Evolutionary conservation across 768 basidiomycete genomes (phyloP).

Genomic region (Cytidiella melzeri): DNA sequence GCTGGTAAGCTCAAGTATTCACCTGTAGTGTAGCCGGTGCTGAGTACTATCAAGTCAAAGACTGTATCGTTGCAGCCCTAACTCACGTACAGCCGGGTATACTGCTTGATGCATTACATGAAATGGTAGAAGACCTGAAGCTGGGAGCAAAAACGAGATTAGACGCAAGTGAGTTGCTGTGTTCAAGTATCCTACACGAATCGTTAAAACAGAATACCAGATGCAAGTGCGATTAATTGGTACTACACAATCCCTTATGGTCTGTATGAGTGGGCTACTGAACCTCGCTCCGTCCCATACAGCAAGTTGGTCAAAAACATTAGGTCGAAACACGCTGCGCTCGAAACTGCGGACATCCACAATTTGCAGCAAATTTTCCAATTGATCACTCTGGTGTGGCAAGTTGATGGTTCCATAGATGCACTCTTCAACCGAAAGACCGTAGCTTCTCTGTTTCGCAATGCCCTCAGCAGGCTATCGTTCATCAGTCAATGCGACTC

Average conservation of each 20-base stretch:
- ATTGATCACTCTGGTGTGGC: constrained; percentile 33
- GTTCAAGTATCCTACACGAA: too few relatives aligned
- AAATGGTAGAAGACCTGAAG: neutral
- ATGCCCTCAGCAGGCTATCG: constrained; percentile 15
- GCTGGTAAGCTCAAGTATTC: constrained; percentile 12
- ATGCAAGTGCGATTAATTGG: too few relatives aligned
- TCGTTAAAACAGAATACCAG: too few relatives aligned
- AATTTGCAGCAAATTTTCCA: constrained; percentile 13
- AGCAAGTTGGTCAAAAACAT: too few relatives aligned
- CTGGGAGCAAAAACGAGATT: constrained; percentile 2
- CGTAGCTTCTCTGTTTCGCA: constrained; percentile 20
- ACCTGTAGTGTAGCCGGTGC: too few relatives aligned
- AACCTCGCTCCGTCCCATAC: too few relatives aligned
- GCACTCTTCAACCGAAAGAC: constrained; percentile 15
- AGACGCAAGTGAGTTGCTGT: constrained; percentile 17
- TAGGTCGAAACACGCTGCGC: too few relatives aligned
- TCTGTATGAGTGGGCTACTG: too few relatives aligned
- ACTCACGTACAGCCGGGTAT: constrained; percentile 12
- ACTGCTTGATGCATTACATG: neutral
- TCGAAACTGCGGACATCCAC: neutral
- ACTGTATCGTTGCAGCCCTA: constrained; percentile 28
- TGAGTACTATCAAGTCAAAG: constrained; percentile 27
- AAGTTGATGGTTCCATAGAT: constrained; percentile 10
- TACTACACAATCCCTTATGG: too few relatives aligned
- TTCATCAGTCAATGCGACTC: too few relatives aligned